phyloP scores from a whole-genome alignment of 257 asterid species.

The Striga asiatica region DNA sequence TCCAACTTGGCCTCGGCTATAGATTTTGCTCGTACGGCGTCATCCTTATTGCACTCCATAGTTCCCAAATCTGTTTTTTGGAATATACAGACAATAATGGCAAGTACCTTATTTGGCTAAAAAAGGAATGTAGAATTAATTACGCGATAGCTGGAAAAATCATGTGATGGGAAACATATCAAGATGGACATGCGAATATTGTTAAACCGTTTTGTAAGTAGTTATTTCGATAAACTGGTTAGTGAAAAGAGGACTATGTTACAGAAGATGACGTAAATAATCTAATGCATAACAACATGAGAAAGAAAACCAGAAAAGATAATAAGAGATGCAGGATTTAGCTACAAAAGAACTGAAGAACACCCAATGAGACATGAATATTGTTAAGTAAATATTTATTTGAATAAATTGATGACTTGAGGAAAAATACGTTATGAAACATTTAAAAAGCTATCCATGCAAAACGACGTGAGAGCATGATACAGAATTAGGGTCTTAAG shows the following conservation, averaged over 20 bases:
- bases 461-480: neutral
- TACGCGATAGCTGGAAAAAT: neutral
- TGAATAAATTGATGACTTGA: neutral
- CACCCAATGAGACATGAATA: no score
- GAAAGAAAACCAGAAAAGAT: no score
- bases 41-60: constrained; percentile 74
- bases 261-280: no score
- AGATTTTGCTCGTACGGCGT: constrained; percentile 47
- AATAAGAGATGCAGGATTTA: no score
- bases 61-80: neutral
- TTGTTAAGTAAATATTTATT: neutral
- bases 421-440: neutral
- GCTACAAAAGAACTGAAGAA: no score
- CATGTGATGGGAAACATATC: neutral
- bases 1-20: constrained; percentile 47
- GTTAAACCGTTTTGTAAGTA: no score
- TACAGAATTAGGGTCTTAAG: neutral
- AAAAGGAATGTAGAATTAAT: neutral
- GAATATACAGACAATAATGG: neutral
- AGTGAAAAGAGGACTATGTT: no score
- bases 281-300: no score
- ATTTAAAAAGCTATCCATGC: neutral
- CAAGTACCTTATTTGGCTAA: neutral
- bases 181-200: neutral
- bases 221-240: no score